Conservation (phyloP, 129 eudicot genomes). For the Arctium minus region DNA sequence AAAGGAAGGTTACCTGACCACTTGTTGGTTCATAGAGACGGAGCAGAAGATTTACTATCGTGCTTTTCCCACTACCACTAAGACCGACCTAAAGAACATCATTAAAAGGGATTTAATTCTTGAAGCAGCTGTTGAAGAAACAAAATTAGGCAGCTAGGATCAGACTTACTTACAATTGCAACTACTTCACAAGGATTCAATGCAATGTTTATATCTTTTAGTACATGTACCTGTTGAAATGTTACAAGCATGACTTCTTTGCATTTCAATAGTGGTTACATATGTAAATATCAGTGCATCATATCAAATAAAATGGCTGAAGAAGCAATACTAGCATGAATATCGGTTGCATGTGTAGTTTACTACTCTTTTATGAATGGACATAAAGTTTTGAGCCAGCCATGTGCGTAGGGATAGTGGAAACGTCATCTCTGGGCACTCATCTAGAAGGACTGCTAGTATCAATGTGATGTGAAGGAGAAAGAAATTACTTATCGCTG, state of each 20-base stretch:
- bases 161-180: slow-evolving; percentile 75
- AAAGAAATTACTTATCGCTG: no score
- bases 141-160: background rate
- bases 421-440: no score
- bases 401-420: no score
- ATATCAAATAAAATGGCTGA: background rate
- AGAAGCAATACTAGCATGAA: slow-evolving; percentile 1
- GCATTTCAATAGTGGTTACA: background rate
- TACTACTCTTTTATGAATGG: no score
- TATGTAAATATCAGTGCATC: background rate
- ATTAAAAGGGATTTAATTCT: slow-evolving; percentile 7
- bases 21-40: slow-evolving; percentile 96
- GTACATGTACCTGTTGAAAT: slow-evolving; percentile 68
- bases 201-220: slow-evolving; percentile 50
- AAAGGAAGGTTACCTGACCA: slow-evolving; percentile 67
- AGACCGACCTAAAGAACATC: slow-evolving; percentile 78
- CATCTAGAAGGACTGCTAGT: no score
- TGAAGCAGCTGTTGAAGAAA: slow-evolving; percentile 5
- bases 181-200: slow-evolving; percentile 86
- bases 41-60: slow-evolving; percentile 86
- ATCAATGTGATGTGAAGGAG: no score
- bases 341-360: no score
- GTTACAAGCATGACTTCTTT: slow-evolving; percentile 8
- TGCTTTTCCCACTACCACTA: slow-evolving; percentile 99
- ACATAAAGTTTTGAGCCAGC: no score